phyloP scores from a whole-genome alignment of 2,329 filamentous ascomycete species.

The Trichoderma pleuroti region DNA sequence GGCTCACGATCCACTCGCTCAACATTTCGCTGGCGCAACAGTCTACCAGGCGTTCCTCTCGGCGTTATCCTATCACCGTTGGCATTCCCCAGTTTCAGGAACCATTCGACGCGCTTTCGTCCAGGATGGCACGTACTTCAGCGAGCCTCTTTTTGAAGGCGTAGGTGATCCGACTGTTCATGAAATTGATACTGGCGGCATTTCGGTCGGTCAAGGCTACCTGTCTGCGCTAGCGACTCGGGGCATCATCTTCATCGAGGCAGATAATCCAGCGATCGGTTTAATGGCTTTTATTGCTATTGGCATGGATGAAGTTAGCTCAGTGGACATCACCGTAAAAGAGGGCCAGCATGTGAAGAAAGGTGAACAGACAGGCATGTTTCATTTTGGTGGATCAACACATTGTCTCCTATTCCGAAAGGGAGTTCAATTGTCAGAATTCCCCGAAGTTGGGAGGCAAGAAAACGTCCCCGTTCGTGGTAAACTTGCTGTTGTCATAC shows the following conservation, averaged over 20 bases:
- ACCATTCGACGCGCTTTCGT: conserved; percentile 56
- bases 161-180: conserved; percentile 29
- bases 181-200: conserved; percentile 40
- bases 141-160: conserved; percentile 48
- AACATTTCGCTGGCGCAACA: conserved; percentile 58
- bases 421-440: conserved; percentile 45
- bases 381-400: conserved; percentile 73
- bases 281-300: conserved; percentile 68
- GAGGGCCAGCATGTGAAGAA: conserved; percentile 64
- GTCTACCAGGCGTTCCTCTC: conserved; percentile 70
- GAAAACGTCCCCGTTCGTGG: conserved; percentile 41
- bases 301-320: conserved; percentile 74
- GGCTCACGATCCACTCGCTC: conserved; percentile 48
- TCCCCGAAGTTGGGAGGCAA: conserved; percentile 35
- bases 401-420: conserved; percentile 66
- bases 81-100: conserved; percentile 67
- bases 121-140: conserved; percentile 64
- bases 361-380: conserved; percentile 72
- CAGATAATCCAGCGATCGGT: conserved; percentile 63
- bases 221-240: conserved; percentile 65
- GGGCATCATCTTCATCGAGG: conserved; percentile 66
- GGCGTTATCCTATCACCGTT: conserved; percentile 66
- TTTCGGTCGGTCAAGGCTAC: conserved; percentile 59
- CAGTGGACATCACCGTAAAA: conserved; percentile 66
- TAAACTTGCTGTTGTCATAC: conserved; percentile 34